phyloP scores from a whole-genome alignment of 139 green algal species.

The Micromonas pusilla region DNA sequence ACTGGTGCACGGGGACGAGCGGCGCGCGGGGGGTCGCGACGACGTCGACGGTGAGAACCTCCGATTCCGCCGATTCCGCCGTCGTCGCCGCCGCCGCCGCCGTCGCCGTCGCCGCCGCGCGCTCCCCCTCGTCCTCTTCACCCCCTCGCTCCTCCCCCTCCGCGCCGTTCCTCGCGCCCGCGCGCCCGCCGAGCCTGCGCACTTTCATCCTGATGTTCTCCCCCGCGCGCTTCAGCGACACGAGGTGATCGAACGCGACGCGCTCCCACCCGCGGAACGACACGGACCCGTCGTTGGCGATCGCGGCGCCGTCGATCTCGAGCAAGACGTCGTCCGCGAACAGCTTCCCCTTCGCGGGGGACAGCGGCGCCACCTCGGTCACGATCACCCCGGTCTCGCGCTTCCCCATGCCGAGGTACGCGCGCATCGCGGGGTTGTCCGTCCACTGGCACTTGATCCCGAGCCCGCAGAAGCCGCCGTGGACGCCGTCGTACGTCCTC shows the following conservation, averaged over 20 bases:
- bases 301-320: conserved; percentile 55
- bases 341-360: conserved; percentile 34
- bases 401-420: conserved; percentile 46
- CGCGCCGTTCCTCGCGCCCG: conserved; percentile 28
- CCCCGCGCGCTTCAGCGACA: conserved; percentile 40
- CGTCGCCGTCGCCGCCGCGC: not conserved
- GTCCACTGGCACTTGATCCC: conserved; percentile 60
- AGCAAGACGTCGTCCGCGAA: conserved; percentile 59
- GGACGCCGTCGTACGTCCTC: too few relatives aligned
- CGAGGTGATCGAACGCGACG: conserved; percentile 66
- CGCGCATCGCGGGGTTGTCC: conserved; percentile 60
- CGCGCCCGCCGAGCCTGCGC: conserved; percentile 35
- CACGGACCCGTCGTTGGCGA: conserved; percentile 51
- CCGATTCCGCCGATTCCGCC: not conserved
- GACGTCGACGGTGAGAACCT: not conserved
- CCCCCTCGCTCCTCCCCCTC: too few relatives aligned
- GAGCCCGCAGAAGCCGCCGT: conserved; percentile 52
- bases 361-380: conserved; percentile 54
- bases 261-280: conserved; percentile 56
- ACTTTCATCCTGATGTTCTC: conserved; percentile 45
- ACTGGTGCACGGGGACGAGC: conserved; percentile 59
- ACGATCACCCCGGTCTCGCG: conserved; percentile 56
- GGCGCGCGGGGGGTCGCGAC: conserved; percentile 43
- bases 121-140: too few relatives aligned
- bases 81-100: not conserved